These are phyloP conservation scores for Chaetomiaceae sp. DNA, from an alignment of 2,329 filamentous ascomycete genomes.

Conservation along the genomic window DNA sequence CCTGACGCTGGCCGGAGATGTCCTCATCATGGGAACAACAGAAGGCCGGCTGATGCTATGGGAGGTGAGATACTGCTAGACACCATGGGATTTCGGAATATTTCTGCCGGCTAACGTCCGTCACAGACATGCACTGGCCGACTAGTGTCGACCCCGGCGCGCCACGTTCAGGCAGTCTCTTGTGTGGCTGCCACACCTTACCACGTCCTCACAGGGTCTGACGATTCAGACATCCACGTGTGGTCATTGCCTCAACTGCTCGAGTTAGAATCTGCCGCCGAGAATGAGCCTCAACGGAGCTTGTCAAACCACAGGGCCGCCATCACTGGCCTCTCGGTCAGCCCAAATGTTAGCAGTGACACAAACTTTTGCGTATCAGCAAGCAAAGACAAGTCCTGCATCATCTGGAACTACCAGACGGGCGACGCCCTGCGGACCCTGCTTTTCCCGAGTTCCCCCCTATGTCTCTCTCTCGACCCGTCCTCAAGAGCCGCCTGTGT, in stretches of 20 bases:
- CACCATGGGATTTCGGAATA: background rate
- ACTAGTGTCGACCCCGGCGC: slow-evolving; percentile 68
- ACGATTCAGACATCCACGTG: slow-evolving; percentile 86
- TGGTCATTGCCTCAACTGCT: slow-evolving; percentile 80
- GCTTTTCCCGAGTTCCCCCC: slow-evolving; percentile 68
- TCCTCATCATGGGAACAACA: slow-evolving; percentile 75
- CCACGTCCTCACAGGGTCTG: slow-evolving; percentile 72
- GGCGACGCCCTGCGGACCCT: slow-evolving; percentile 75
- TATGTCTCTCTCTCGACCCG: slow-evolving; percentile 73
- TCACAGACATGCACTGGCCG: slow-evolving; percentile 67
- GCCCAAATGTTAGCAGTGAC: slow-evolving; percentile 62
- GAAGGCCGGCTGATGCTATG: slow-evolving; percentile 84
- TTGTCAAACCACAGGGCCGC: slow-evolving; percentile 73
- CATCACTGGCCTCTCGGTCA: slow-evolving; percentile 60
- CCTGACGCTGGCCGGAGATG: slow-evolving; percentile 65
- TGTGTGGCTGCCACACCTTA: slow-evolving; percentile 67
- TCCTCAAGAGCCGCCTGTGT: slow-evolving; percentile 78
- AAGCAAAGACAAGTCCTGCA: slow-evolving; percentile 80
- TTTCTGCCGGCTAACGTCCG: slow-evolving; percentile 19
- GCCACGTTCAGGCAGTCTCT: slow-evolving; percentile 77
- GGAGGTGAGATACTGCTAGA: slow-evolving; percentile 61
- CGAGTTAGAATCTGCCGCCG: slow-evolving; percentile 49
- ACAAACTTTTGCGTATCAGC: slow-evolving; percentile 81
- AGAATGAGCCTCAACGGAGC: slow-evolving; percentile 68
- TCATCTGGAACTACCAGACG: slow-evolving; percentile 88